Evolutionary conservation across 2,329 filamentous ascomycete genomes (phyloP).

Genomic region (Biscogniauxia sp.): DNA sequence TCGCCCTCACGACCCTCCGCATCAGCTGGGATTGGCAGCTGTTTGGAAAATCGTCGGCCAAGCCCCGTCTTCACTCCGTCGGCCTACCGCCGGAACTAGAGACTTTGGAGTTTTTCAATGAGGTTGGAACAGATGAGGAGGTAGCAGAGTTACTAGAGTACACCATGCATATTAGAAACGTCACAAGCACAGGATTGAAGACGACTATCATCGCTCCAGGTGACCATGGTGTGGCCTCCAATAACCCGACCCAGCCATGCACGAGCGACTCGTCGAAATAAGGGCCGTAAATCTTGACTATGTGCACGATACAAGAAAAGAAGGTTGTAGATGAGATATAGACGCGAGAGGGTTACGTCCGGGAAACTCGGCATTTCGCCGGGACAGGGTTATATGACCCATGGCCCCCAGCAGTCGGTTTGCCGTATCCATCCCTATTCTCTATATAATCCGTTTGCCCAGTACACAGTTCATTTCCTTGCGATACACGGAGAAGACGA

Average conservation of each 20-base stretch:
- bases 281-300: neutral
- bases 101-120: conserved; percentile 45
- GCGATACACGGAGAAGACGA: too few species aligned
- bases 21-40: conserved; percentile 49
- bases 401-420: too few species aligned
- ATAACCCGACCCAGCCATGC: neutral
- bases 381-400: too few species aligned
- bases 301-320: too few species aligned
- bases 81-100: conserved; percentile 46
- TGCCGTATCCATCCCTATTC: too few species aligned
- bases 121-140: conserved; percentile 45
- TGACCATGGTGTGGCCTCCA: neutral
- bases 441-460: too few species aligned
- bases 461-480: too few species aligned
- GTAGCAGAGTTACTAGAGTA: conserved; percentile 44
- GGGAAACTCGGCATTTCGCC: too few species aligned
- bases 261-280: neutral
- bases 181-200: conserved; percentile 38
- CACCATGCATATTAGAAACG: conserved; percentile 37
- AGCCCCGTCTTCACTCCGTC: conserved; percentile 45
- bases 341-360: too few species aligned
- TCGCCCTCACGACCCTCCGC: conserved; percentile 38
- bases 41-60: conserved; percentile 43
- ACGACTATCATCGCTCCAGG: conserved; percentile 36
- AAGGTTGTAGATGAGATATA: too few species aligned